phyloP scores from a whole-genome alignment of 768 basidiomycete genomes.

The Boletus eberwhitei region DNA sequence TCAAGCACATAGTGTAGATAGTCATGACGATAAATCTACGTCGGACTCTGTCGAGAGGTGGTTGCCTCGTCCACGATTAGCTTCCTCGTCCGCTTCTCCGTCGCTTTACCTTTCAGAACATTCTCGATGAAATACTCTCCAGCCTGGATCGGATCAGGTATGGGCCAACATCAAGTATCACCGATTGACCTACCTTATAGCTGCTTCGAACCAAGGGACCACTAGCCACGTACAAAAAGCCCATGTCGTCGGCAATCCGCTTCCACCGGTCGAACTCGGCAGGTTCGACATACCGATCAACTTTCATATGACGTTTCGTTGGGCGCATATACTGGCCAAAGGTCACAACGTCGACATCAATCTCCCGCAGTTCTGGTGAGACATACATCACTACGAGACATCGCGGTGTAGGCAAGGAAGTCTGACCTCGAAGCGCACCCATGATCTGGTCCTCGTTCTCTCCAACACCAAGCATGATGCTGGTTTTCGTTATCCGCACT shows the following conservation, averaged over 20 bases:
- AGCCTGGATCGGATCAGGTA: constrained; percentile 50
- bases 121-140: constrained; percentile 96
- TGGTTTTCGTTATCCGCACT: constrained; percentile 91
- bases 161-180: neutral
- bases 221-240: constrained; percentile 96
- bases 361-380: constrained; percentile 73
- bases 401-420: constrained; percentile 1
- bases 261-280: constrained; percentile 93
- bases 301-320: constrained; percentile 99
- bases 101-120: constrained; percentile 63
- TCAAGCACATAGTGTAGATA: neutral
- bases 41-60: constrained; percentile 1
- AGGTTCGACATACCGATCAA: constrained; percentile 93
- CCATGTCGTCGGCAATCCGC: constrained; percentile 83
- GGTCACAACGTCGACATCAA: constrained; percentile 94
- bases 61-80: constrained; percentile 27
- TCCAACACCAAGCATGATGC: constrained; percentile 97
- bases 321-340: constrained; percentile 99
- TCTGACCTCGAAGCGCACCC: constrained; percentile 76
- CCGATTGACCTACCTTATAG: constrained; percentile 74
- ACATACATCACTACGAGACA: neutral
- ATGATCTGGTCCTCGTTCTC: constrained; percentile 82
- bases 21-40: neutral
- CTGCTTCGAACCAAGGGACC: constrained; percentile 95
- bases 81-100: constrained; percentile 38